A percentile compares a stretch with the other conserved stretches of the same genome.
Conservation (phyloP, 2,329 filamentous ascomycete genomes). For the Cadophora sp. region DNA sequence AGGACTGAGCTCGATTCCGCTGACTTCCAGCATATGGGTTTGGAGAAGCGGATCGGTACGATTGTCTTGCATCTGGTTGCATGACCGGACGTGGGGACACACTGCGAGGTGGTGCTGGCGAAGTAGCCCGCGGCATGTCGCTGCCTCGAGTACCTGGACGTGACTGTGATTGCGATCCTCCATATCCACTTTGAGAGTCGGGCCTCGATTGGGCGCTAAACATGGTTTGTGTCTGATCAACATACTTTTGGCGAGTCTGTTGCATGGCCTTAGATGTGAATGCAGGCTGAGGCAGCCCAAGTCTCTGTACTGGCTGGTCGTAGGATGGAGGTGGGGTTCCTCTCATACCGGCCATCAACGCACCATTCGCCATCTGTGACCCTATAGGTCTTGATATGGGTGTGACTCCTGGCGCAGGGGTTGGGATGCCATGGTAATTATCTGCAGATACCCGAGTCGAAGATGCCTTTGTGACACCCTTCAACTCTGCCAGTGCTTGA, state of each 20-base stretch:
- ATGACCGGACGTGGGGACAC: slow-evolving; percentile 67
- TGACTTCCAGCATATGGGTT: slow-evolving; percentile 62
- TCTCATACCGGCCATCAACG: slow-evolving; percentile 63
- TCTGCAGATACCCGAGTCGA: slow-evolving; percentile 91
- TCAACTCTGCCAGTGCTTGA: slow-evolving; percentile 88
- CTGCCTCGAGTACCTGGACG: slow-evolving; percentile 65
- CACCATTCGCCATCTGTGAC: slow-evolving; percentile 47
- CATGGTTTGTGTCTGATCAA: slow-evolving; percentile 81
- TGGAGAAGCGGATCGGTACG: slow-evolving; percentile 61
- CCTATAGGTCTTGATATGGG: slow-evolving; percentile 53
- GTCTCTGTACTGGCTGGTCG: slow-evolving; percentile 73
- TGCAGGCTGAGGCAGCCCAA: slow-evolving; percentile 89
- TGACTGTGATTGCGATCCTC: slow-evolving; percentile 51
- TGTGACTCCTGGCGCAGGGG: slow-evolving; percentile 67
- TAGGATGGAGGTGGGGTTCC: slow-evolving; percentile 89
- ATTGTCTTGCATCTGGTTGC: slow-evolving; percentile 54
- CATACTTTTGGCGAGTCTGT: slow-evolving; percentile 88
- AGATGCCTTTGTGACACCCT: slow-evolving; percentile 83
- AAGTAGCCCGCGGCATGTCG: slow-evolving; percentile 65
- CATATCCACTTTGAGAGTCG: slow-evolving; percentile 41
- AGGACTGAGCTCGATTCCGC: slow-evolving; percentile 41
- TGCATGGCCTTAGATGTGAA: slow-evolving; percentile 96
- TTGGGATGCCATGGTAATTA: slow-evolving; percentile 90
- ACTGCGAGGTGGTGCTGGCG: slow-evolving; percentile 71
- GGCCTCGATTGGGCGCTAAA: slow-evolving; percentile 56